Evolutionary conservation across 768 basidiomycete species (phyloP).

Genomic region (Sarcomyxa edulis): DNA sequence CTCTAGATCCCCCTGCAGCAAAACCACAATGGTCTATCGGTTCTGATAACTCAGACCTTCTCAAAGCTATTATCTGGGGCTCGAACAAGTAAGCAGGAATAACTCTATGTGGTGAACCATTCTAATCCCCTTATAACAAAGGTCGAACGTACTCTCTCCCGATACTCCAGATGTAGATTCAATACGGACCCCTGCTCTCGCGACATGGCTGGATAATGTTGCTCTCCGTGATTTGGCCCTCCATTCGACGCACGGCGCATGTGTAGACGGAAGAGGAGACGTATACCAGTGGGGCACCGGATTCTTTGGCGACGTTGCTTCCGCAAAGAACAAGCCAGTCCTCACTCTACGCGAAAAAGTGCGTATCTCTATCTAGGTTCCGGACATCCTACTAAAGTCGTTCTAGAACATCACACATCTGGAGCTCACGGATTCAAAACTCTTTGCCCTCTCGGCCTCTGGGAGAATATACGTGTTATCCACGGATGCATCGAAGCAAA

Average conservation of each 20-base stretch:
- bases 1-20: no score
- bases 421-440: constrained; percentile 49
- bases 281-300: constrained; percentile 82
- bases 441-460: constrained; percentile 76
- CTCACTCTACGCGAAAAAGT: constrained; percentile 66
- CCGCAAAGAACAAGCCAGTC: constrained; percentile 30
- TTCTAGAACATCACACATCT: constrained; percentile 64
- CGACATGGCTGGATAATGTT: constrained; percentile 56
- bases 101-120: not conserved
- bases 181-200: constrained; percentile 45
- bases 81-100: constrained; percentile 54
- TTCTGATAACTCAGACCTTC: no score
- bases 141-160: constrained; percentile 41
- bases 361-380: constrained; percentile 9
- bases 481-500: constrained; percentile 42
- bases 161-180: constrained; percentile 29
- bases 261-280: constrained; percentile 74
- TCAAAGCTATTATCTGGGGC: constrained; percentile 65
- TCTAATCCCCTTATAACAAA: constrained; percentile 16
- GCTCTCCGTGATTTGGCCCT: constrained; percentile 72
- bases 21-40: not conserved
- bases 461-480: constrained; percentile 74
- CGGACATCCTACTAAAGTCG: constrained; percentile 1
- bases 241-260: constrained; percentile 63
- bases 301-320: constrained; percentile 36